These are phyloP conservation scores for Phallus indusiatus DNA, from an alignment of 768 basidiomycete genomes.

Conservation along the genomic window DNA sequence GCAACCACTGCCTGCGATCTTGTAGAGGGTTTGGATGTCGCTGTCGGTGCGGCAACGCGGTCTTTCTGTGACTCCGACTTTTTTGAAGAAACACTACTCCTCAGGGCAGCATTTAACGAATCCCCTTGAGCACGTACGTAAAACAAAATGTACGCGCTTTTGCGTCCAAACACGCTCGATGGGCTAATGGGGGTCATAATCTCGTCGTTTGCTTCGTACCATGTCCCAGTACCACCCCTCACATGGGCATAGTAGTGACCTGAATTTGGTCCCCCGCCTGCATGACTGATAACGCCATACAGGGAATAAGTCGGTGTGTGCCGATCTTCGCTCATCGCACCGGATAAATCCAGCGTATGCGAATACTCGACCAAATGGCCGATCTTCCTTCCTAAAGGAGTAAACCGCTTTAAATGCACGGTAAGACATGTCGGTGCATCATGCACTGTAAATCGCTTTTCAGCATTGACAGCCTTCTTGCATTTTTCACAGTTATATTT, in stretches of 20 bases:
- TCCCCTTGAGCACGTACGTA: conserved; percentile 80
- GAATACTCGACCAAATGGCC: conserved; percentile 70
- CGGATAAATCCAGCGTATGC: conserved; percentile 58
- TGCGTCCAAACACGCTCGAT: conserved; percentile 45
- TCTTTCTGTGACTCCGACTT: neutral
- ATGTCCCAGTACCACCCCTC: conserved; percentile 55
- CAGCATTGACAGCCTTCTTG: conserved; percentile 82
- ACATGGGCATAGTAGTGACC: conserved; percentile 93
- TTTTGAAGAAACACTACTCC: conserved; percentile 7
- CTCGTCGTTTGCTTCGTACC: conserved; percentile 96
- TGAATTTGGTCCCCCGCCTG: conserved; percentile 85
- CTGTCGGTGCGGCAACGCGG: neutral
- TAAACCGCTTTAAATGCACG: conserved; percentile 92
- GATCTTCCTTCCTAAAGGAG: conserved; percentile 83
- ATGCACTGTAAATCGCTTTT: conserved; percentile 83
- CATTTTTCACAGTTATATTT: conserved; percentile 99
- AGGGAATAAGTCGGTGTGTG: conserved; percentile 74
- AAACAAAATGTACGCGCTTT: conserved; percentile 88
- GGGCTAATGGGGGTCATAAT: conserved; percentile 36
- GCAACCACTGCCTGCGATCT: neutral
- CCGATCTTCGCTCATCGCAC: conserved; percentile 76
- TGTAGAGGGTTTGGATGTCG: neutral
- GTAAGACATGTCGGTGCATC: conserved; percentile 84
- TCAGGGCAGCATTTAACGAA: conserved; percentile 54
- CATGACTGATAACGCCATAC: conserved; percentile 89